Evolutionary conservation across 2,329 filamentous ascomycete genomes (phyloP), one percentile per base, ranked within the genome.

Genomic region (Ophiostoma himal-ulmi): DNA sequence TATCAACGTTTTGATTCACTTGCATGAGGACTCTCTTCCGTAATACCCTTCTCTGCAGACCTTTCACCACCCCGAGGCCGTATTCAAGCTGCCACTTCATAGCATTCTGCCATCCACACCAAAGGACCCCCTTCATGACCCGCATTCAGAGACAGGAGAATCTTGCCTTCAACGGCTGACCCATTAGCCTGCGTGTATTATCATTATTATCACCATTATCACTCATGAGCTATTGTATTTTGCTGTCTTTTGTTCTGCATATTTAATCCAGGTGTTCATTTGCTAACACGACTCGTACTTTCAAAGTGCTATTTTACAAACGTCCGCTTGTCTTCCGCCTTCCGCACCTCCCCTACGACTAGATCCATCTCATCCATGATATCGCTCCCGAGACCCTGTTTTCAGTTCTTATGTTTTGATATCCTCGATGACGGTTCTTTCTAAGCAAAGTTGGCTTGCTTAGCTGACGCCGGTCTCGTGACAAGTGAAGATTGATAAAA

Each of bases 141-240:
- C 66, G 54, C 57, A 60, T 26, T 36, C 57, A 71, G 65, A 71
- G 54, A 70, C 57, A 71, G 37, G 34, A 30, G 62, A 65, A 48
- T 36, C 52, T 69, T 30, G 68, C 52, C 36, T 57, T 67, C 67
- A 72, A 72, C 69, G 67, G 69, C 36, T 69, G 69, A 36, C 67
- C 66, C 57, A 66, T 66, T 30, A 26, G 37, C 52, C 34, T 68
- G 39, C 48, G 14, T 17, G 34, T 10, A 34, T 11, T 17, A 57
- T 26, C 10, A 26, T 22, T 57, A 57, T 14, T 48, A 4, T 26
- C 10, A 26, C 11, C 26, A 57, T 14, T 48, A 3, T 17, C 17
- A 48, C 5, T 57, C 8, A 22, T 17, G n/a, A 13, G 52, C 52
- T 54, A 4, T 30, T 34, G 54, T 62, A 17, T 62, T 13, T 34